Percentiles rank a stretch among this genome's conserved stretches.
These are phyloP conservation scores for Scedosporium aurantiacum DNA, from an alignment of 2,329 filamentous ascomycete species.

Conservation along the genomic window DNA sequence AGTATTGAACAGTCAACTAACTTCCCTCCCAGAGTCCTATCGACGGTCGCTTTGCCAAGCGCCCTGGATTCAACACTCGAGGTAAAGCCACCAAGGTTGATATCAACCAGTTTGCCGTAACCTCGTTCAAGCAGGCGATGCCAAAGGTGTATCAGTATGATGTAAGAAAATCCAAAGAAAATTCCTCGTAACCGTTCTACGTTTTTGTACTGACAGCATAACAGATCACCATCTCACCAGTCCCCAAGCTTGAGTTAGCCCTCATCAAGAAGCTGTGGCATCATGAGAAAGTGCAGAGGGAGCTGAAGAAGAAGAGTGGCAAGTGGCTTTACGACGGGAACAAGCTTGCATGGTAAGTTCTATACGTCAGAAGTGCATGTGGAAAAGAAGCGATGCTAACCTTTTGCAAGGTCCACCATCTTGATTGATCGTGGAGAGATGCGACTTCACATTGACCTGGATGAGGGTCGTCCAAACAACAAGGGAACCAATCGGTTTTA, in stretches of 20 bases:
- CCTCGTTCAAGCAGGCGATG: slow-evolving; percentile 36
- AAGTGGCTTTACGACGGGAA: slow-evolving; percentile 71
- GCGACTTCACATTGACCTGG: slow-evolving; percentile 58
- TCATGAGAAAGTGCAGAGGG: slow-evolving; percentile 45
- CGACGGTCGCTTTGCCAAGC: slow-evolving; percentile 26
- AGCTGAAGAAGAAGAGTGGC: slow-evolving; percentile 32
- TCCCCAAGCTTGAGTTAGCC: slow-evolving; percentile 24
- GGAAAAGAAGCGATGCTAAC: slow-evolving; percentile 9
- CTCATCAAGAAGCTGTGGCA: slow-evolving; percentile 70
- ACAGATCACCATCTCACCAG: slow-evolving; percentile 8
- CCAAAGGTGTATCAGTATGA: slow-evolving; percentile 73
- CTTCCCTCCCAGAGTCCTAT: slow-evolving; percentile 12
- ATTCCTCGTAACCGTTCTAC: not conserved
- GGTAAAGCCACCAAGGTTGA: slow-evolving; percentile 44
- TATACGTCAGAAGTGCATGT: not conserved
- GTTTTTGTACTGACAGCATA: slow-evolving; percentile 6
- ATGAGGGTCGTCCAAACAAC: slow-evolving; percentile 46
- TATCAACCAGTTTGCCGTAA: slow-evolving; percentile 69
- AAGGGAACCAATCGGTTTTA: slow-evolving; percentile 38
- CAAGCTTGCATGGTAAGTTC: slow-evolving; percentile 69
- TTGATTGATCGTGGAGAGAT: slow-evolving; percentile 35
- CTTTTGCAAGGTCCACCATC: slow-evolving; percentile 22
- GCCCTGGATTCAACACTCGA: slow-evolving; percentile 45
- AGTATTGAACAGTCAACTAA: not conserved
- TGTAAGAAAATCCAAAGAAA: slow-evolving; percentile 39